Percentiles rank a stretch among this genome's conserved stretches.
These are phyloP conservation scores for Calonectria montana DNA, from an alignment of 2,329 filamentous ascomycete species.

Conservation along the genomic window DNA sequence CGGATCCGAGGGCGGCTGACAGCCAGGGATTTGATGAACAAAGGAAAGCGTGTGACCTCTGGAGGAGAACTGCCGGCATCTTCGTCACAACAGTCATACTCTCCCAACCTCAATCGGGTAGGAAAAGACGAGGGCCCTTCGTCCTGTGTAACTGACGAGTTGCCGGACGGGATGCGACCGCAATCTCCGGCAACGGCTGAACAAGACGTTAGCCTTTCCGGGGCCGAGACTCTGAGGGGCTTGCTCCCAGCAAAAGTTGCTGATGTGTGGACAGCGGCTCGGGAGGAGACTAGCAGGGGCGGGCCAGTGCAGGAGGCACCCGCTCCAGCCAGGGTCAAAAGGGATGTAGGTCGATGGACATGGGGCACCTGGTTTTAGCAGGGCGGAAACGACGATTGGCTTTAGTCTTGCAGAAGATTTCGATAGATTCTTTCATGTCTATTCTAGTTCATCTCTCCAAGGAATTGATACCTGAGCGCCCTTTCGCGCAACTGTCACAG, in stretches of 20 bases:
- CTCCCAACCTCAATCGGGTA: neutral
- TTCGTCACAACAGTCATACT: neutral
- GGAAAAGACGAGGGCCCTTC: neutral
- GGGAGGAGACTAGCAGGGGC: conserved; percentile 18
- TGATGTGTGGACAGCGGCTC: conserved; percentile 26
- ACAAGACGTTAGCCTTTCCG: conserved; percentile 16
- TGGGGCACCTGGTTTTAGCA: conserved; percentile 47
- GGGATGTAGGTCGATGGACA: conserved; percentile 42
- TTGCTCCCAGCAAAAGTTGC: conserved; percentile 30
- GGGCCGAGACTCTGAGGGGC: conserved; percentile 34
- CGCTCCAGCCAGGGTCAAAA: conserved; percentile 33
- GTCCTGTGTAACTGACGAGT: neutral
- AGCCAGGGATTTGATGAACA: neutral
- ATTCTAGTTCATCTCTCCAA: conserved; percentile 56
- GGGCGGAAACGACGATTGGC: neutral
- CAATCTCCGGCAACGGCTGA: conserved; percentile 11
- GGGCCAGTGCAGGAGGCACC: conserved; percentile 23
- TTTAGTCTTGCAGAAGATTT: conserved; percentile 13
- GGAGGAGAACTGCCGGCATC: neutral
- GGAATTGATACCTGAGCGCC: conserved; percentile 58
- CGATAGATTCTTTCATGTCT: conserved; percentile 33
- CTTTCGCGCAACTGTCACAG: conserved; percentile 55
- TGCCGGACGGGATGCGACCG: neutral
- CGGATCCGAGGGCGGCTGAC: neutral
- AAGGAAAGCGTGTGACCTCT: conserved; percentile 20